Base-by-base conservation (phyloP, 2,329 filamentous ascomycete species). In the Aureobasidium sp. region DNA sequence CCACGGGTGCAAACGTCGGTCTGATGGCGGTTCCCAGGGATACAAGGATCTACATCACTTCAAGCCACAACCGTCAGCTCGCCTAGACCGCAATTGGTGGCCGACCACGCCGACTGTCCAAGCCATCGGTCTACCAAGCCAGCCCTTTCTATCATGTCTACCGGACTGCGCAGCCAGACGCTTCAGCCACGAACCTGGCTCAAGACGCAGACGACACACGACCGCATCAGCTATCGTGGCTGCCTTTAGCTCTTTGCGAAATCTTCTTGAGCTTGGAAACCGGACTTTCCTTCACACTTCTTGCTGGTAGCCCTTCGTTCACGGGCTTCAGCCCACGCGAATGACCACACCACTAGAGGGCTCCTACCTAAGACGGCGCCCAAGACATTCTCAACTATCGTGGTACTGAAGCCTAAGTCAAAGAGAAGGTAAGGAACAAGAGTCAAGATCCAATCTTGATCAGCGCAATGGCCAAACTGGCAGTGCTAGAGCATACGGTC, bases 391-490 rank as follows among this genome's bases (percentile, higher is more conserved):
- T 96, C 73, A 21, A 79, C 4, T 96, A 82, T 75, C 78, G 77
- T 14, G 82, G 83, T 5, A 81, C 85, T 61, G 85, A 94, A 64
- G 91, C 97, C 3, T 87, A 85, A 65, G 93, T 97, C 49, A 85
- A 87, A 67, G 93, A 97, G 73, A 97, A 97, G 77, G 84, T 96
- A 5, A 82, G 14, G 21, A 21, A 21, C 21, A 21, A 21, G 34
- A 37, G 34, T 37, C 13, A 37, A 11, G 34, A 3, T 37, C 11
- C 13, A 1, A 92, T 86, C 67, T 72, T 97, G 66, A 86, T 97
- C 72, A 88, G 89, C 39, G 80, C 94, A 37, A 87, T 90, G 72
- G 88, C 91, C 5, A 97, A 97, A 75, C 77, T 97, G 67, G 85
- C 82, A 34, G 91, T 89, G 5, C 76, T 97, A 62, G 86, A 88